These are phyloP conservation scores for Coniochaeta sp. DNA, from an alignment of 2,329 filamentous ascomycete species.

Conservation along the genomic window DNA sequence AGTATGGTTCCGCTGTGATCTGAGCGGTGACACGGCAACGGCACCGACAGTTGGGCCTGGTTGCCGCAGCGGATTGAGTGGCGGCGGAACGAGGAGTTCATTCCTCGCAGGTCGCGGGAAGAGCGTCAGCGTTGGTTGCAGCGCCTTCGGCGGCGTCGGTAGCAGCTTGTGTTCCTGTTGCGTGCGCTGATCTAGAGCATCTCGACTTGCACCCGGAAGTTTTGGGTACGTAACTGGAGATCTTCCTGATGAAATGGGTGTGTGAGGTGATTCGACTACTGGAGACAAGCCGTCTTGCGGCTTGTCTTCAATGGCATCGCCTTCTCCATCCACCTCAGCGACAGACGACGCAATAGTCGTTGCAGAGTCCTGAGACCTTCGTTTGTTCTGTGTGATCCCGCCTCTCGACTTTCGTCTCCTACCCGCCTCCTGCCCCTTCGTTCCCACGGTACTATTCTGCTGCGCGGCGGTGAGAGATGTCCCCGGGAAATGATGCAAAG, in stretches of 20 bases:
- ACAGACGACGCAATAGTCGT: conserved; percentile 29
- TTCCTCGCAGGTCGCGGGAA: conserved; percentile 25
- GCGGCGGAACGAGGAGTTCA: conserved; percentile 6
- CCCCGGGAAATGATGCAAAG: conserved; percentile 9
- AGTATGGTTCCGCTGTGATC: neutral
- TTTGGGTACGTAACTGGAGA: conserved; percentile 23
- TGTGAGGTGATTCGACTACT: conserved; percentile 37
- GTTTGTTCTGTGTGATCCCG: conserved; percentile 3
- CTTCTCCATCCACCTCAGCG: conserved; percentile 10
- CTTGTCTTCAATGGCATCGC: conserved; percentile 7
- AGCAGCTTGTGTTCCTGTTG: neutral
- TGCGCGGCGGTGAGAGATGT: conserved; percentile 4
- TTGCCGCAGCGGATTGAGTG: conserved; percentile 27
- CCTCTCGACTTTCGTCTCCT: conserved; percentile 8
- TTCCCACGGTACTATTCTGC: neutral
- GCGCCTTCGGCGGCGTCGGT: neutral
- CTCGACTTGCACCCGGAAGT: neutral
- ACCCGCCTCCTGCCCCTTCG: conserved; percentile 2
- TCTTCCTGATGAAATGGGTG: conserved; percentile 15
- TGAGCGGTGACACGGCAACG: conserved; percentile 13
- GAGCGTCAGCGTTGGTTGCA: conserved; percentile 10
- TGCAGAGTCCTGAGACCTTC: conserved; percentile 23
- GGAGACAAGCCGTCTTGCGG: conserved; percentile 33
- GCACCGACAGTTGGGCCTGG: conserved; percentile 34
- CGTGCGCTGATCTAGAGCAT: neutral